Evolutionary conservation across 495 filamentous ascomycete genomes (phyloP).

Genomic region (Geopyxis carbonaria): DNA sequence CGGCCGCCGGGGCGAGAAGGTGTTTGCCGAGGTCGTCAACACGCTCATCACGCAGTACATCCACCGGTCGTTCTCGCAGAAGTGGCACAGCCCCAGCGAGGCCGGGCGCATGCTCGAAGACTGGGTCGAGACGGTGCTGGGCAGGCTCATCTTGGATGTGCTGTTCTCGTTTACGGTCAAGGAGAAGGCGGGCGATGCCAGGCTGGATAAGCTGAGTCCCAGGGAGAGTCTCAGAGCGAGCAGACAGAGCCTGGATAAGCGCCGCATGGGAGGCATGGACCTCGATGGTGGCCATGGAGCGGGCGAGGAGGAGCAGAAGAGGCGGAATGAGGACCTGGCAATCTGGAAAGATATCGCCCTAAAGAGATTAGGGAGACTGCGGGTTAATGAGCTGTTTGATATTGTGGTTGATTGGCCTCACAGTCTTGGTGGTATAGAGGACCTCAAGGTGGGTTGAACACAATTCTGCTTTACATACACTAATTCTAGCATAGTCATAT

Average conservation of each 20-base stretch:
- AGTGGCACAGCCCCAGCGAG: conserved; percentile 16
- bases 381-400: conserved; percentile 72
- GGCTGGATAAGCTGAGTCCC: conserved; percentile 20
- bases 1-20: conserved; percentile 22
- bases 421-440: conserved; percentile 67
- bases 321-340: conserved; percentile 38
- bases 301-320: conserved; percentile 22
- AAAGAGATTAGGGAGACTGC: conserved; percentile 57
- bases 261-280: conserved; percentile 22
- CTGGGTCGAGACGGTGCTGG: conserved; percentile 22
- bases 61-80: conserved; percentile 12
- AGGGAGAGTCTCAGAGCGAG: conserved; percentile 22
- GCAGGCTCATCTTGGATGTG: conserved; percentile 21
- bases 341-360: conserved; percentile 71
- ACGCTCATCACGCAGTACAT: conserved; percentile 23
- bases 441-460: conserved; percentile 38
- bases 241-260: conserved; percentile 20
- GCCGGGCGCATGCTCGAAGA: conserved; percentile 15
- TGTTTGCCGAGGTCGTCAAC: conserved; percentile 26
- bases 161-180: conserved; percentile 18
- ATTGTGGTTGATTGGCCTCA: conserved; percentile 72
- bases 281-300: conserved; percentile 18
- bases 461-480: background rate
- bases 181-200: conserved; percentile 11
- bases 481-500: conserved; percentile 20